These are phyloP conservation scores for Monascus purpureus DNA, from an alignment of 495 filamentous ascomycete genomes.

Conservation along the genomic window DNA sequence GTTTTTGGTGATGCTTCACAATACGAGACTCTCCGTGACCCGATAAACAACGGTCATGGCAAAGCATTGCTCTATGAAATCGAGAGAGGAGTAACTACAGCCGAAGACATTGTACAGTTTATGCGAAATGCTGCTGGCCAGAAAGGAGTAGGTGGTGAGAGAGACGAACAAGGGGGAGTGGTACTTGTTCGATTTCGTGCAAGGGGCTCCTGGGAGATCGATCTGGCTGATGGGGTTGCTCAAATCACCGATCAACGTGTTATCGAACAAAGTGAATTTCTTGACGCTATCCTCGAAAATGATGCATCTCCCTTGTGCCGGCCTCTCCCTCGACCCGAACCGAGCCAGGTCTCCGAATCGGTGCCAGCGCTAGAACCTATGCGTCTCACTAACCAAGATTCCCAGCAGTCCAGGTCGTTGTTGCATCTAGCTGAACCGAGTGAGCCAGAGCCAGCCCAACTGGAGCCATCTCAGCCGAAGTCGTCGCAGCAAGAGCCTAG, in stretches of 20 bases:
- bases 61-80: slow-evolving; percentile 60
- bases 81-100: slow-evolving; percentile 47
- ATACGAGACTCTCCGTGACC: slow-evolving; percentile 56
- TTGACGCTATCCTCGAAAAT: slow-evolving; percentile 73
- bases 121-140: slow-evolving; percentile 61
- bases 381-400: background rate
- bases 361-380: background rate
- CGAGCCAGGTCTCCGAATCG: slow-evolving; percentile 6
- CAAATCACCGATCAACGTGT: slow-evolving; percentile 61
- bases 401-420: background rate
- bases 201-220: slow-evolving; percentile 40
- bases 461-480: slow-evolving; percentile 6
- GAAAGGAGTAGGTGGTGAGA: slow-evolving; percentile 50
- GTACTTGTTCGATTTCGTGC: slow-evolving; percentile 66
- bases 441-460: background rate
- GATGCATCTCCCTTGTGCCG: slow-evolving; percentile 57
- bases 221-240: slow-evolving; percentile 53
- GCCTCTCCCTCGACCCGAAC: slow-evolving; percentile 33
- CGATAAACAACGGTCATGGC: slow-evolving; percentile 67
- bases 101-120: slow-evolving; percentile 63
- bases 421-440: background rate
- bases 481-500: slow-evolving; percentile 3
- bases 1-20: slow-evolving; percentile 73
- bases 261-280: slow-evolving; percentile 82
- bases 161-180: slow-evolving; percentile 51